A percentile compares a stretch with the other conserved stretches of the same genome.
phyloP scores from a whole-genome alignment of 2,329 filamentous ascomycete species.

The Epichloe coenophiala region DNA sequence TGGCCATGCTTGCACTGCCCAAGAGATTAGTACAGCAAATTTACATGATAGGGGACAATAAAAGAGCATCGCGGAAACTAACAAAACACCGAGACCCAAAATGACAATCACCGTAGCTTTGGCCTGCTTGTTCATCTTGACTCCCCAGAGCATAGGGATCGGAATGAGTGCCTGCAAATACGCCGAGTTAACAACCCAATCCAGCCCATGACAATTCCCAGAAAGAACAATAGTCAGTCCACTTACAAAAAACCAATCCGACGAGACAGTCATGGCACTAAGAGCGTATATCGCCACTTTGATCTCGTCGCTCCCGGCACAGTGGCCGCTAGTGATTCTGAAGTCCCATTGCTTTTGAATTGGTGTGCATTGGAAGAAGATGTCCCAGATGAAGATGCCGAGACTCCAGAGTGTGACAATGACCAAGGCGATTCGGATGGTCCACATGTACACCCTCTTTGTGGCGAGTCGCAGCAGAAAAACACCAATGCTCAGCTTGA shows the following conservation, averaged over 20 bases:
- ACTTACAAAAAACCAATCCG: constrained; percentile 39
- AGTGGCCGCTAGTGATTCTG: constrained; percentile 27
- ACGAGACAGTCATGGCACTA: constrained; percentile 36
- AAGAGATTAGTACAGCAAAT: constrained; percentile 1
- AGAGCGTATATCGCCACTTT: constrained; percentile 37
- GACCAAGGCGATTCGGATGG: constrained; percentile 30
- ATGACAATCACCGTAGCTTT: constrained; percentile 38
- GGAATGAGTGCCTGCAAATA: constrained; percentile 31
- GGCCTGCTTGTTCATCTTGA: constrained; percentile 38
- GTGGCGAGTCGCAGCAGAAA: constrained; percentile 36
- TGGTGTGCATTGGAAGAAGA: constrained; percentile 38
- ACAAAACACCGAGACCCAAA: constrained; percentile 35
- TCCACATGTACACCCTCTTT: constrained; percentile 32
- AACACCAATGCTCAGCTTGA: constrained; percentile 41
- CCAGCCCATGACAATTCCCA: neutral
- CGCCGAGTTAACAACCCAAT: neutral
- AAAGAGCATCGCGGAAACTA: constrained; percentile 9
- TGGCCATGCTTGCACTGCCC: constrained; percentile 37
- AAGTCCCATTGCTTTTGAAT: constrained; percentile 40
- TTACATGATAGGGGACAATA: constrained; percentile 1
- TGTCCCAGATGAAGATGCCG: constrained; percentile 37
- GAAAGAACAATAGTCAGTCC: neutral
- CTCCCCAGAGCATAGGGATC: constrained; percentile 40
- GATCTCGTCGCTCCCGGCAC: constrained; percentile 29
- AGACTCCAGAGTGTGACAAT: constrained; percentile 33